Evolutionary conservation across 441 rosid species (phyloP).

Genomic region (Geranium incanum): DNA sequence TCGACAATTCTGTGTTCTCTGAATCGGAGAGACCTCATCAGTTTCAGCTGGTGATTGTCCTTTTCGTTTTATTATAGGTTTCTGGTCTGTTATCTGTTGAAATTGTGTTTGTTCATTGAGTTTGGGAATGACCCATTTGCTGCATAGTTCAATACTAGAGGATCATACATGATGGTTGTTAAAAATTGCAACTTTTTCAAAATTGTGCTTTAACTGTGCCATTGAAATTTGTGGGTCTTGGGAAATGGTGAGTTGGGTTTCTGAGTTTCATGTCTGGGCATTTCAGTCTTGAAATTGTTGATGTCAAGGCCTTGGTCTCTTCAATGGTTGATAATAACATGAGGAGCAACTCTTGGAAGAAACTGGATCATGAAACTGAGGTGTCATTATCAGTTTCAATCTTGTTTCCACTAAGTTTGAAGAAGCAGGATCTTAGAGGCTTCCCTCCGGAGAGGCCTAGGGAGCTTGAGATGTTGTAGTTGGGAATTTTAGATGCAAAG

Average conservation of each 20-base stretch:
- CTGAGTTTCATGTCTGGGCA: not conserved
- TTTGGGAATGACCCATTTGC: not conserved
- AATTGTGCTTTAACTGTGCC: not conserved
- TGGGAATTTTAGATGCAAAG: too few species aligned
- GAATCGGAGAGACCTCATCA: slow-evolving; percentile 86
- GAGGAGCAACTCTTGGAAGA: too few species aligned
- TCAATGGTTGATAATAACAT: too few species aligned
- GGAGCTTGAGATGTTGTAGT: too few species aligned
- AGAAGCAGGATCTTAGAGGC: too few species aligned
- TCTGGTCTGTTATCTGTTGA: not conserved
- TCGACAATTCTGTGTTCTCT: slow-evolving; percentile 41
- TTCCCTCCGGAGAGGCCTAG: too few species aligned
- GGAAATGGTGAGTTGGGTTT: not conserved
- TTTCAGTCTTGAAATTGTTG: too few species aligned
- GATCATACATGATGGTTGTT: too few species aligned
- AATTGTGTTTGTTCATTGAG: not conserved
- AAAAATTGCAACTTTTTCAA: not conserved
- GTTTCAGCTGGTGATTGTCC: slow-evolving; percentile 64
- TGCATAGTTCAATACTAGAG: not conserved
- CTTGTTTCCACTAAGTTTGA: too few species aligned
- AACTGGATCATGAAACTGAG: too few species aligned
- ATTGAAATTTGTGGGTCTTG: not conserved
- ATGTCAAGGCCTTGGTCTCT: too few species aligned
- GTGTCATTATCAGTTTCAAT: too few species aligned
- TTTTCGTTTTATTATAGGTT: not conserved